These are phyloP conservation scores for Alloteropsis semialata DNA, from an alignment of 176 grass and related monocot genomes.

Conservation along the genomic window DNA sequence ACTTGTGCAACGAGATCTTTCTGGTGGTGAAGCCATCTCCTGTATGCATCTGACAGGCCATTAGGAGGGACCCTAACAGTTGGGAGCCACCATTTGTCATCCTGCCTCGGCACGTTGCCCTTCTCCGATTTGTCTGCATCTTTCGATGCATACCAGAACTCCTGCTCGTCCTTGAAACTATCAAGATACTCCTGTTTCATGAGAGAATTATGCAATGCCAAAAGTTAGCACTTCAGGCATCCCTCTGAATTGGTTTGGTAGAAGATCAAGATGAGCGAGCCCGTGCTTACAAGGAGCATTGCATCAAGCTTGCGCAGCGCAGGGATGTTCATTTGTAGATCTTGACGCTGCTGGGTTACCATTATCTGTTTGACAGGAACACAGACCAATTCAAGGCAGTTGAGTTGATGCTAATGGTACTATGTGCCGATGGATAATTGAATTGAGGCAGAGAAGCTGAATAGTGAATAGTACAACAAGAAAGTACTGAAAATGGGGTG, in stretches of 20 bases:
- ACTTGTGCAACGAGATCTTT: slow-evolving; percentile 81
- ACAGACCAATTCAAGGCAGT: neutral
- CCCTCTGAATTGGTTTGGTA: neutral
- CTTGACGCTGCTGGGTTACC: slow-evolving; percentile 77
- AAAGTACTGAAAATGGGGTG: neutral
- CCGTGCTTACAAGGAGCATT: slow-evolving; percentile 73
- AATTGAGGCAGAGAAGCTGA: neutral
- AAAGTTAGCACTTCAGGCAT: slow-evolving; percentile 5
- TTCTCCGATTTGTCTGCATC: slow-evolving; percentile 47
- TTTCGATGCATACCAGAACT: slow-evolving; percentile 76
- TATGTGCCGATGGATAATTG: neutral
- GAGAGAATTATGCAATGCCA: neutral
- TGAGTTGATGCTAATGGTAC: neutral
- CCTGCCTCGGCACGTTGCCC: slow-evolving; percentile 33
- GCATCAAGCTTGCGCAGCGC: slow-evolving; percentile 75
- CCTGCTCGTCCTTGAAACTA: slow-evolving; percentile 48
- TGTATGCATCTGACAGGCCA: slow-evolving; percentile 56
- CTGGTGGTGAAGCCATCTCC: slow-evolving; percentile 55
- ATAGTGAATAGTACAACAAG: neutral
- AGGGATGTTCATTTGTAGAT: slow-evolving; percentile 86
- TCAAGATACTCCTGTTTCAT: slow-evolving; percentile 64
- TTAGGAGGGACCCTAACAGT: slow-evolving; percentile 58
- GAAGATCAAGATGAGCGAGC: neutral
- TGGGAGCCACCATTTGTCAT: slow-evolving; percentile 88
- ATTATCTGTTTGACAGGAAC: slow-evolving; percentile 51